These are phyloP conservation scores for Phialophora expanda DNA, from an alignment of 2,329 filamentous ascomycete species.

Conservation along the genomic window DNA sequence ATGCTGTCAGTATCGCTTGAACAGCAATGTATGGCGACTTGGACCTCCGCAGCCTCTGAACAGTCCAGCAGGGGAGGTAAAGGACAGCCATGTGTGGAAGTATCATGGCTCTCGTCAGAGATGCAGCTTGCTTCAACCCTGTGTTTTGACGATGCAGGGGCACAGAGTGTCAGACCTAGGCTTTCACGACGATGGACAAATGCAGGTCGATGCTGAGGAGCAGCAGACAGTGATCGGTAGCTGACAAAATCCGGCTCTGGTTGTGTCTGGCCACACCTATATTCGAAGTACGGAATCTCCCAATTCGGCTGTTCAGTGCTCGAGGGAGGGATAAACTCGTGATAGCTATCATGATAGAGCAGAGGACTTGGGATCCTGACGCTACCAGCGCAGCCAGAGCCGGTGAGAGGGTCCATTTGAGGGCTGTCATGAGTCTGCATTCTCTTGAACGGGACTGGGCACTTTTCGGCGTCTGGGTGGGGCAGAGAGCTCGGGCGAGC, in stretches of 20 bases:
- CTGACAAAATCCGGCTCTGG: slow-evolving; percentile 25
- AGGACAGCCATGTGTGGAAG: slow-evolving; percentile 6
- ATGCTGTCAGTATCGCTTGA: background rate
- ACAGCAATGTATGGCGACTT: background rate
- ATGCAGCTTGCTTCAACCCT: slow-evolving; percentile 13
- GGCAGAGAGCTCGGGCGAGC: background rate
- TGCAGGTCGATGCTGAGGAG: background rate
- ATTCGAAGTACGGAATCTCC: slow-evolving; percentile 15
- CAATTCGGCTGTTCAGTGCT: background rate
- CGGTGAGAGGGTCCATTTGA: background rate
- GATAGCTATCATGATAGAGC: slow-evolving; percentile 29
- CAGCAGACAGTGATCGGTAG: slow-evolving; percentile 1
- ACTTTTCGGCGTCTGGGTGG: background rate
- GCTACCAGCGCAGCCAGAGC: slow-evolving; percentile 5
- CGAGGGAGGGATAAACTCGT: background rate
- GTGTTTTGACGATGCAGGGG: slow-evolving; percentile 10
- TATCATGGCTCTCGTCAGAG: slow-evolving; percentile 16
- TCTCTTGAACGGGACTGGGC: background rate
- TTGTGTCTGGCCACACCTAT: slow-evolving; percentile 14
- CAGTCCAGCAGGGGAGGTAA: background rate
- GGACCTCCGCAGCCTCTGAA: background rate
- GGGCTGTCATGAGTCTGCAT: background rate
- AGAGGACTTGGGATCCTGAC: slow-evolving; percentile 35
- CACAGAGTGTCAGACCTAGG: slow-evolving; percentile 3
- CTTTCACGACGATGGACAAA: background rate